Conservation (phyloP, 1,284 basidiomycete genomes). For the Austroboletus rostrupii region DNA sequence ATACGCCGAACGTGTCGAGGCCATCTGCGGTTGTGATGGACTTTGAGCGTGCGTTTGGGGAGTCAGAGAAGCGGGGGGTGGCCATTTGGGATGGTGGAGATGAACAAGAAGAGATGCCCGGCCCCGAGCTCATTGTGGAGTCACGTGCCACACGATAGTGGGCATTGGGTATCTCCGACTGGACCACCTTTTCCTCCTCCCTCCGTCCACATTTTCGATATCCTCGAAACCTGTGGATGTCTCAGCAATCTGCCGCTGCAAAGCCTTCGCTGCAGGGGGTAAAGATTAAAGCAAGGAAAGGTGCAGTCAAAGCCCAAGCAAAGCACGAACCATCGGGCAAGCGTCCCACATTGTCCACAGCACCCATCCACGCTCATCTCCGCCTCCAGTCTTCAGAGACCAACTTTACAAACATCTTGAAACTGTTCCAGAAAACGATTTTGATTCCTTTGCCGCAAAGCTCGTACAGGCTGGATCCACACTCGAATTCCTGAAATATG, state of each 20-base stretch:
- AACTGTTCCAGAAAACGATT: conserved; percentile 78
- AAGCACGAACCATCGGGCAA: conserved; percentile 81
- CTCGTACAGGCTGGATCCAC: conserved; percentile 88
- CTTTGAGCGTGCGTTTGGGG: conserved; percentile 68
- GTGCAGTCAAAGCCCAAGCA: conserved; percentile 81
- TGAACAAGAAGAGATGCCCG: neutral
- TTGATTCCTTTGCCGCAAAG: conserved; percentile 80
- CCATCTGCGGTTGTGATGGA: conserved; percentile 69
- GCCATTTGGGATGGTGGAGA: conserved; percentile 19
- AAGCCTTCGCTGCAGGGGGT: conserved; percentile 87
- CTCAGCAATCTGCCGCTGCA: conserved; percentile 73
- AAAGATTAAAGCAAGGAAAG: conserved; percentile 84
- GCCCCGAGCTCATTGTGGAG: conserved; percentile 4
- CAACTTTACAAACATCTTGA: conserved; percentile 92
- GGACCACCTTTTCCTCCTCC: neutral
- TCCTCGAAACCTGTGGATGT: conserved; percentile 66
- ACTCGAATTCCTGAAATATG: conserved; percentile 94
- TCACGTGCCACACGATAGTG: conserved; percentile 22
- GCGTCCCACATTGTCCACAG: conserved; percentile 12
- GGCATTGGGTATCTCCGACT: conserved; percentile 30
- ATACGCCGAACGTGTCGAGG: conserved; percentile 71
- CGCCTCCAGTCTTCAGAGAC: conserved; percentile 81
- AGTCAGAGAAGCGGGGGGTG: conserved; percentile 27
- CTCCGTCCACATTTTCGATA: conserved; percentile 28
- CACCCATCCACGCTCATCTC: conserved; percentile 13